Evolutionary conservation across 305 asterid species (phyloP).

Genomic region (Fraxinus velutina): DNA sequence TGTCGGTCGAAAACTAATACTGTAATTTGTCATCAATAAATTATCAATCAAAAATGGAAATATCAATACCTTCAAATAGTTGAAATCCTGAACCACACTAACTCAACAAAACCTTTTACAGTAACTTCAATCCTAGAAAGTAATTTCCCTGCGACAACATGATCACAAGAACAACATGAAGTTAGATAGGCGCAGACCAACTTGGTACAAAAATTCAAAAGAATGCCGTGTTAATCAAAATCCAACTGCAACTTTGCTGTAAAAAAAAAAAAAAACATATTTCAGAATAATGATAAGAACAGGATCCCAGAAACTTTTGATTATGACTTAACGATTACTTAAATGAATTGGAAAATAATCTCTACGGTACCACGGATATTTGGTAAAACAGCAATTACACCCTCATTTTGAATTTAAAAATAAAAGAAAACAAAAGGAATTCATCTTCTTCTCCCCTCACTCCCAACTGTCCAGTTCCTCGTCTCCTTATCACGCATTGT

Average conservation of each 20-base stretch:
- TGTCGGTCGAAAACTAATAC: not conserved
- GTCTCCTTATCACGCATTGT: not conserved
- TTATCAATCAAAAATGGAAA: slow-evolving; percentile 11
- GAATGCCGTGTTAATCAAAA: not conserved
- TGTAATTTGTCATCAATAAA: not conserved
- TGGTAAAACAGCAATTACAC: not conserved
- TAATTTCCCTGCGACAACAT: slow-evolving; percentile 26
- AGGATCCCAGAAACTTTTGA: slow-evolving; percentile 8
- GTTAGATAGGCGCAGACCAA: not conserved
- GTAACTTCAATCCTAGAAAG: not conserved
- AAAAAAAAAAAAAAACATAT: not conserved
- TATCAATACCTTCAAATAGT: slow-evolving; percentile 24
- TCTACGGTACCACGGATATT: not conserved
- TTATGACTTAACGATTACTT: not conserved
- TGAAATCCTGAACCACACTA: slow-evolving; percentile 19
- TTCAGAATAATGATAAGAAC: not conserved
- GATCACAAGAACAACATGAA: not conserved
- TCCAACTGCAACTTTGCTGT: not conserved
- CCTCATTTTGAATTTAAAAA: not conserved
- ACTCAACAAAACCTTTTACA: slow-evolving; percentile 25
- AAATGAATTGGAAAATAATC: not conserved
- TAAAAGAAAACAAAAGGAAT: not conserved
- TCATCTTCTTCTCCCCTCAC: not conserved
- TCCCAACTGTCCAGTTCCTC: not conserved
- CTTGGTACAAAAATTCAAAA: not conserved